Conservation (phyloP, 2,329 filamentous ascomycete genomes). For the Dactylonectria estremocensis region DNA sequence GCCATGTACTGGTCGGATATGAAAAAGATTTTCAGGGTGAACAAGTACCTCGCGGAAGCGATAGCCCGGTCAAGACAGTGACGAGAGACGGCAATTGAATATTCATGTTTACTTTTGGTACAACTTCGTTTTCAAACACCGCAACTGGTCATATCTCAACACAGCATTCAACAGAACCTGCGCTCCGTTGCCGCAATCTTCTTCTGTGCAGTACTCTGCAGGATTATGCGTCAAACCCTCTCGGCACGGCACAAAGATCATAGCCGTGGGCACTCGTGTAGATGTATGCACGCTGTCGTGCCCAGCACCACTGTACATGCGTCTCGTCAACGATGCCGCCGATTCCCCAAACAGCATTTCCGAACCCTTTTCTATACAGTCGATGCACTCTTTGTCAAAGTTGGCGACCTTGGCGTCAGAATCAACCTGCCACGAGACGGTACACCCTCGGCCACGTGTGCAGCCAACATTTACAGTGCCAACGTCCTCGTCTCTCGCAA, state of each 20-base stretch:
- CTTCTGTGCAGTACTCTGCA: constrained; percentile 6
- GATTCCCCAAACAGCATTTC: not conserved
- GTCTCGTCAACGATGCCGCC: not conserved
- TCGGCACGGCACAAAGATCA: constrained; percentile 46
- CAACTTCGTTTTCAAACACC: not conserved
- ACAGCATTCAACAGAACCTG: not conserved
- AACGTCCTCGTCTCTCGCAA: not conserved
- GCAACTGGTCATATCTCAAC: not conserved
- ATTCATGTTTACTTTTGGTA: not conserved
- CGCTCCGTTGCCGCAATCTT: constrained; percentile 3
- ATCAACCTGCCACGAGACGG: not conserved
- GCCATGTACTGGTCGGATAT: constrained; percentile 9
- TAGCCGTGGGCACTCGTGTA: constrained; percentile 41
- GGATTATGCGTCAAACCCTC: constrained; percentile 48
- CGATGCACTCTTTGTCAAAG: constrained; percentile 74
- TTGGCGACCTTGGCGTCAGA: constrained; percentile 38
- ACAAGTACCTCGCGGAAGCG: not conserved
- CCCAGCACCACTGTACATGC: constrained; percentile 44
- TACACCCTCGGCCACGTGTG: constrained; percentile 1
- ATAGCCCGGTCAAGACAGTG: not conserved
- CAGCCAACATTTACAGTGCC: not conserved
- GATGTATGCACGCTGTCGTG: constrained; percentile 47
- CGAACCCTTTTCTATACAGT: constrained; percentile 24
- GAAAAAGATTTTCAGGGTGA: constrained; percentile 1
- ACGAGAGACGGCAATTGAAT: not conserved